phyloP scores from a whole-genome alignment of 768 basidiomycete genomes.

The Tubosaeta sp. region DNA sequence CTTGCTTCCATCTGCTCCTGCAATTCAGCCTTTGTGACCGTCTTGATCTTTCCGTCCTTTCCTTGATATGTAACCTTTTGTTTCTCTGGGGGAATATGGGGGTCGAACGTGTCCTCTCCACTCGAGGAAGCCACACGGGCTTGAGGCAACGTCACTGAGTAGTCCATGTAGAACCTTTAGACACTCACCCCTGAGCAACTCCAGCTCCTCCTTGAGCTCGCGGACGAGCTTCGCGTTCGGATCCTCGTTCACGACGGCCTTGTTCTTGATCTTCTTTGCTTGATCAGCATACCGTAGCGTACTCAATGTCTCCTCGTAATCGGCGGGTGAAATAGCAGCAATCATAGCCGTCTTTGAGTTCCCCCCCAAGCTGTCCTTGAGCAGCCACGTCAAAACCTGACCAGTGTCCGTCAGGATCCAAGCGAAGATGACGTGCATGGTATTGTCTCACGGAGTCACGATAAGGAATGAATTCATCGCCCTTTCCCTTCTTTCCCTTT shows the following conservation, averaged over 20 bases:
- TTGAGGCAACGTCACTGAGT: conserved; percentile 25
- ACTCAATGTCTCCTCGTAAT: conserved; percentile 96
- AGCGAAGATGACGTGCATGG: not conserved
- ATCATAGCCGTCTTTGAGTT: conserved; percentile 99
- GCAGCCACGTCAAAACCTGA: conserved; percentile 93
- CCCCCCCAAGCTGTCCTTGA: conserved; percentile 96
- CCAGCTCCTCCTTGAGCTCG: conserved; percentile 97
- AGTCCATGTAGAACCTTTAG: not conserved
- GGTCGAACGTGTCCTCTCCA: conserved; percentile 78
- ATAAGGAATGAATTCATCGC: conserved; percentile 92
- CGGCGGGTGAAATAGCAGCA: conserved; percentile 96
- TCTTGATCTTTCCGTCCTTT: conserved; percentile 90
- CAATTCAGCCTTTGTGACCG: conserved; percentile 93
- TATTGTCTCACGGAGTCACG: conserved; percentile 80
- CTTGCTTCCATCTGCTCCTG: conserved; percentile 95
- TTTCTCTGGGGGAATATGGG: conserved; percentile 84
- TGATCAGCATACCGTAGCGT: conserved; percentile 97
- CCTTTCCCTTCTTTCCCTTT: conserved; percentile 87
- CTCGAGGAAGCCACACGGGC: conserved; percentile 70
- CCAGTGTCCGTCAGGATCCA: conserved; percentile 7
- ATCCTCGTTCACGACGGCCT: conserved; percentile 98
- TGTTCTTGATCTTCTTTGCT: conserved; percentile 99
- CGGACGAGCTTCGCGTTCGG: conserved; percentile 98
- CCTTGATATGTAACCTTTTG: conserved; percentile 95
- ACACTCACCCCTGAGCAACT: conserved; percentile 73